Base-by-base conservation (phyloP, 2,329 filamentous ascomycete genomes). In the Colletotrichum tofieldiae region DNA sequence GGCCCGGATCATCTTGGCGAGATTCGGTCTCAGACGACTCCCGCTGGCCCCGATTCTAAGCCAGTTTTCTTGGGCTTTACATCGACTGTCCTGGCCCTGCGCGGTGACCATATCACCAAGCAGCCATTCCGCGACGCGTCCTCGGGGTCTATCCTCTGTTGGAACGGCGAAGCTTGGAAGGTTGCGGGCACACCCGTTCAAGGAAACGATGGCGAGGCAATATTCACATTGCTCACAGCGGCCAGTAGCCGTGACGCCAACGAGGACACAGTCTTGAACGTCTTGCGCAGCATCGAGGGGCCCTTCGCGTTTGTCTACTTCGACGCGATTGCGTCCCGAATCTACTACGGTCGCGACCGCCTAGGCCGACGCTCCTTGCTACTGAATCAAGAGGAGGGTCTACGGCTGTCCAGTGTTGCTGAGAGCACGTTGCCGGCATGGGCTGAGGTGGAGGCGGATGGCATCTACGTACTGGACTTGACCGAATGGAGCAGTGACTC, bases 131-230 rank as follows among this genome's bases (percentile, higher is more conserved):
- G 88, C 52, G 89, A 93, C 75, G 47, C 79, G 3, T 74, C 76
- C 0, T 87, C 87, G 0, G 86, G 87, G 5, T 94, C 92, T 1
- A 85, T 94, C 0, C 86, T 99, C 2, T 98, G 96, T 86, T 99
- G 96, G 96, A 99, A 99, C 79, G 96, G 96, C 54, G 96, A 99
- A 80, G 96, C 95, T 1, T 99, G 96, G 96, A 92, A 89, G 69
- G 87, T 97, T 61, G 83, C 82, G 11, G 87, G 86, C 43, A 77
- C 87, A 12, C 77, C 81, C 1, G 85, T 98, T n/a, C 71, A 78
- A 7, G 93, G 91, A 69, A 98, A 98, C 79, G 96, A 99, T 82
- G 93, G 93, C 3, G 87, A 92, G 77, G 83, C 85, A 8, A 85
- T 98, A 23, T 91, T 96, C 77, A 78, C 86, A 43, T 78, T 89